Evolutionary conservation across 495 filamentous ascomycete genomes (phyloP), one percentile per base, ranked within the genome.

Genomic region (Oleoguttula mirabilis): DNA sequence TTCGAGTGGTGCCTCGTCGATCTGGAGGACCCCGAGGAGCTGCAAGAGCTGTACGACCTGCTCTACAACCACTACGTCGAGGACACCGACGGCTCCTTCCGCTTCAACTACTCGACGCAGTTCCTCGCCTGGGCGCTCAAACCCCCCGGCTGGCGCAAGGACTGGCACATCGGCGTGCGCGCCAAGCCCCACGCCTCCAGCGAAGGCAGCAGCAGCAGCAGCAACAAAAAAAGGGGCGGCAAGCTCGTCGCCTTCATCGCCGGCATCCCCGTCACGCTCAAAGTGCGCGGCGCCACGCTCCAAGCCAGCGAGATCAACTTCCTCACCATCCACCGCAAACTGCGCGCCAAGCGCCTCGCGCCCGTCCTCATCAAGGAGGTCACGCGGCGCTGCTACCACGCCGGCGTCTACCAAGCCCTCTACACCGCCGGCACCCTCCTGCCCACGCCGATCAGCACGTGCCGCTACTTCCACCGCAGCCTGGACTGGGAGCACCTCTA

Each of bases 341-440:
- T 98, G 7, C 82, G 92, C 31, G 76, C 80, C 11, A 95, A 98
- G 63, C 78, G 92, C 10, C 72, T 98, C 28, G 74, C 90, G 0
- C 90, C 90, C 0, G 80, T 94, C 3, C 73, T 98, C 30, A 98
- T 98, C 65, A 92, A 95, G 58, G 90, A 96, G 58, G 86, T 98
- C 57, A 95, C 90, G 8, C 79, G 90, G 15, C 74, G 84, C 36
- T 88, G 84, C 66, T 88, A 96, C 59, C 55, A 81, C 19, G 68
- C 76, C 30, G 80, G 77, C 3, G 80, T 93, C 47, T 96, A 76
- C 68, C 88, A 95, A 60, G 92, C 88, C 25, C 84, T 96, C 55
- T 94, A 94, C 63, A 98, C 92, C 1, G 90, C 76, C 20, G 90
- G 90, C 27, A 74, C 88, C 16, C 76, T 96, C 21, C 69, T 98